Base-by-base conservation (phyloP, 176 grass and related monocot species). In the Calamus simplicifolius region DNA sequence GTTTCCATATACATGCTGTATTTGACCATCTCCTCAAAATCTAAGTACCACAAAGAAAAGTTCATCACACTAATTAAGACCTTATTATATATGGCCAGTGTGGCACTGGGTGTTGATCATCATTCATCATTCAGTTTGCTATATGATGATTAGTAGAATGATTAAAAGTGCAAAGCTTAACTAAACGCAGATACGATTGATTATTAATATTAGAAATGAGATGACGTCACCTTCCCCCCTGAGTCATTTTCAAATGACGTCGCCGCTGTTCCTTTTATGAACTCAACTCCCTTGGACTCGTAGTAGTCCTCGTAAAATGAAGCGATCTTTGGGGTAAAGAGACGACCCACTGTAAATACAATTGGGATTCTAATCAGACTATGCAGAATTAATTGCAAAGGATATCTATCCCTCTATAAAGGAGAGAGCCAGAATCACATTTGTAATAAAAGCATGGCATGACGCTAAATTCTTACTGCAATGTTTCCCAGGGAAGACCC, bases 401-500 rank as follows among this genome's bases (percentile, higher is more conserved):
- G 6, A 25, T 28, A 50, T 43, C 8, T 28, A 50, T 43, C 8
- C 10, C 0, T 43, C 35, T 43, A 13, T 12, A 43, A 43, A 10
- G 35, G 35, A 2, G 35, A 43, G 0, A 3, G 8, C 35, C 12
- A 2, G 10, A 43, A 43, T 1, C 12, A 2, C 35, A 43, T 43
- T 43, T 43, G 12, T 2, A 43, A 43, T 43, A 43, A 43, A 43
- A 43, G 5, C 12, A 43, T 12, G 35, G 35, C 35, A 43, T 7
- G 12, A 43, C 8, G 12, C 35, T 48, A 50, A 55, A 35, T 52
- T 78, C 93, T 82, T 81, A 97, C 93, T 92, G 79, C 87, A 97
- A 66, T 97, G 93, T 60, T 80, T 85, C 69, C 88, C 87, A 70
- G 93, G 93, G 48, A 97, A 97, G 69, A 97, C 84, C 84, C 91